phyloP scores from a whole-genome alignment of 768 basidiomycete genomes.

The Vishniacozyma victoriae region DNA sequence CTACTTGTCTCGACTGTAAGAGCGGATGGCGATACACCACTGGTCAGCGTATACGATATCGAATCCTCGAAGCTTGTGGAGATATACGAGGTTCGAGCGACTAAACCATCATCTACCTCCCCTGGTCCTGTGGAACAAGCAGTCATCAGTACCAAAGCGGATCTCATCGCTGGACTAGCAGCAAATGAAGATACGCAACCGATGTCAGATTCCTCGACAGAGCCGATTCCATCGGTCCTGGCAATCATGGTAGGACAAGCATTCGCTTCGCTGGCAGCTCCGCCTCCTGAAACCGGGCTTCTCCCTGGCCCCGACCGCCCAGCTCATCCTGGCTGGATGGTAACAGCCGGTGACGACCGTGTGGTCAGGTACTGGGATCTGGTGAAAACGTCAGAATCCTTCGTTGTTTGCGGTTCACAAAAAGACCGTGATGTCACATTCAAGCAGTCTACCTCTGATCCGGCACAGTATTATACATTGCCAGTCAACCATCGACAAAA shows the following conservation, averaged over 20 bases:
- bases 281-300: slow-evolving; percentile 51
- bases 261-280: slow-evolving; percentile 13
- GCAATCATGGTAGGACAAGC: slow-evolving; percentile 21
- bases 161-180: slow-evolving; percentile 4
- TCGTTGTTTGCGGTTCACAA: slow-evolving; percentile 72
- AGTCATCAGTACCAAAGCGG: background rate
- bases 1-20: slow-evolving; percentile 65
- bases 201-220: background rate
- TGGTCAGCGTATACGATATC: slow-evolving; percentile 90
- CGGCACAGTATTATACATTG: slow-evolving; percentile 36
- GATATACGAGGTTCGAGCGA: slow-evolving; percentile 57
- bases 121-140: too few species aligned
- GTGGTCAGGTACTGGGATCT: slow-evolving; percentile 86
- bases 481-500: slow-evolving; percentile 46
- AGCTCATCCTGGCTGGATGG: slow-evolving; percentile 60
- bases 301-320: slow-evolving; percentile 19
- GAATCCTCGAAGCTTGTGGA: slow-evolving; percentile 75
- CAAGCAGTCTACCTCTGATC: slow-evolving; percentile 47
- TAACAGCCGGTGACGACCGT: slow-evolving; percentile 86
- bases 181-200: background rate
- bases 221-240: slow-evolving; percentile 11
- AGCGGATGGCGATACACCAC: slow-evolving; percentile 45
- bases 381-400: slow-evolving; percentile 63
- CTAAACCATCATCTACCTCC: too few species aligned
- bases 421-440: slow-evolving; percentile 68